Evolutionary conservation across 2,329 filamentous ascomycete genomes (phyloP), one percentile per base, ranked within the genome.

Genomic region (Fusarium penzigii): DNA sequence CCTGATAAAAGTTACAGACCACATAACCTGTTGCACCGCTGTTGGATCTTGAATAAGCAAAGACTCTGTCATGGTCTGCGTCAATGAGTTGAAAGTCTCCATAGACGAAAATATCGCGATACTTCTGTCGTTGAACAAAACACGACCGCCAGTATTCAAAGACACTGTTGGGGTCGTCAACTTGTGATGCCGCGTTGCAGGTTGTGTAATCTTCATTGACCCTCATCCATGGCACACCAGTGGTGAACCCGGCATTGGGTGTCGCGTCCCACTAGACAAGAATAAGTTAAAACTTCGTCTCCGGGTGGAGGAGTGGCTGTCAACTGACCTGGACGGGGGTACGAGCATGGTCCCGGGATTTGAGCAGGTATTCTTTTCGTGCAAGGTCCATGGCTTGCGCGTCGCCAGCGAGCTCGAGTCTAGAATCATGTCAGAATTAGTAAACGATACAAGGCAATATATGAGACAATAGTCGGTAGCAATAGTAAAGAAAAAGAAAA

Each of bases 41-140:
- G 3, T 39, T 57, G 1, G 53, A 49, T 2, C 57, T 53, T 3
- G 32, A 34, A n/a, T 60, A 60, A 1, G 46, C 58, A 46, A 61
- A 61, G 5, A 61, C 14, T 44, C 59, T 48, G 0, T 46, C n/a
- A 3, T 61, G 43, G 0, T 43, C 42, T 16, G 2, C 14, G 3
- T 61, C 52, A 2, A 61, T 32, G 20, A 61, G 39, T n/a, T 59
- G 47, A 14, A 61, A 61, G 14, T 52, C 46, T 9, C 59, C 59
- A 0, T 61, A 61, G n/a, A 62, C 41, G 0, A 59, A 17, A 9
- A 50, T n/a, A 2, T 46, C 13, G 3, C 50, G 52, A 2, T 52
- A 2, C 1, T 56, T 51, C 11, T 56, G 61, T 2, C 58, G 49
- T 1, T 61, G 32, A 1, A 25, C 39, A 3, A 61, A 42, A 2